These are phyloP conservation scores for Fraxinus angustifolia DNA, from an alignment of 305 asterid species.

Conservation along the genomic window DNA sequence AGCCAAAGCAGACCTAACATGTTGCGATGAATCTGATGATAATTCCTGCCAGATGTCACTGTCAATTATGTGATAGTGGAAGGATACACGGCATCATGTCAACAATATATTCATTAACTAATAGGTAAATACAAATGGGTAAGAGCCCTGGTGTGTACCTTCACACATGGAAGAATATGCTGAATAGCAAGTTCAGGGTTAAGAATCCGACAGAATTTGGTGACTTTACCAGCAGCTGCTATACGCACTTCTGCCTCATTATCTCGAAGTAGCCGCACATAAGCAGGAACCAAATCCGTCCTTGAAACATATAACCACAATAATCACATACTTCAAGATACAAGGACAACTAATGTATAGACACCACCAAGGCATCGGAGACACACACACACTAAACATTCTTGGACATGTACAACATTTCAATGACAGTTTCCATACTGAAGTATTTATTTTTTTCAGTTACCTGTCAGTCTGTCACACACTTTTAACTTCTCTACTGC, in stretches of 20 bases:
- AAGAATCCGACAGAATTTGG: slow-evolving; percentile 76
- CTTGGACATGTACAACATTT: background rate
- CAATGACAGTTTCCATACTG: background rate
- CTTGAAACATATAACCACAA: slow-evolving; percentile 31
- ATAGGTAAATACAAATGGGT: background rate
- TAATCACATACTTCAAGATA: background rate
- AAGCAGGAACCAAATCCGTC: slow-evolving; percentile 92
- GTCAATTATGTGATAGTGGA: slow-evolving; percentile 3
- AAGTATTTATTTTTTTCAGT: background rate
- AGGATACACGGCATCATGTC: background rate
- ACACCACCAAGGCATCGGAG: background rate
- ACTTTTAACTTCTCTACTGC: background rate
- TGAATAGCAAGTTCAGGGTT: slow-evolving; percentile 79
- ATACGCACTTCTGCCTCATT: slow-evolving; percentile 95
- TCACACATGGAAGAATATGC: slow-evolving; percentile 94
- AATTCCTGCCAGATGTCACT: slow-evolving; percentile 53
- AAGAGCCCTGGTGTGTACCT: slow-evolving; percentile 39
- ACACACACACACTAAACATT: background rate
- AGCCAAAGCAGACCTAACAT: slow-evolving; percentile 88
- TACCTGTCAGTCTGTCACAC: background rate
- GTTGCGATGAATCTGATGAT: slow-evolving; percentile 92
- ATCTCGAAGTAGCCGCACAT: slow-evolving; percentile 85
- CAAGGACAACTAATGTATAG: background rate
- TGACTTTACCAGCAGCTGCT: slow-evolving; percentile 93
- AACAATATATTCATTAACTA: background rate